Base-by-base conservation (phyloP, 2,329 filamentous ascomycete genomes). In the Aureobasidium sp. region DNA sequence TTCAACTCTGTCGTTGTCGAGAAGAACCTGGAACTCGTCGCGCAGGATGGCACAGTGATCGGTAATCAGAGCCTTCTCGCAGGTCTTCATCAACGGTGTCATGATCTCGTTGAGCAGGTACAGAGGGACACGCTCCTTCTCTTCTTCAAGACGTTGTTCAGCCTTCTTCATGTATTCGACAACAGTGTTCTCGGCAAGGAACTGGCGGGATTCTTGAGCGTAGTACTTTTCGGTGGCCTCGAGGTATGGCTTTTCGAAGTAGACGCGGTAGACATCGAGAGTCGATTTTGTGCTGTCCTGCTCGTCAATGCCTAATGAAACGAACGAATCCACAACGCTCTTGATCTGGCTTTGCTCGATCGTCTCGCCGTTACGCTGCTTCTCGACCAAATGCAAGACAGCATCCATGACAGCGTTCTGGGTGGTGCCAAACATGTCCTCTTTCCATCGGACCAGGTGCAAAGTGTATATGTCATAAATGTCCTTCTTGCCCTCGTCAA, bases 81-180 rank as follows among this genome's bases (percentile, higher is more conserved):
- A 99, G 3, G 87, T 86, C 70, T 90, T 91, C 78, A 92, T 96
- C 61, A 99, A 79, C 17, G 87, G 87, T 8, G 86, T 78, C 68
- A 90, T 89, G 63, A 97, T 97, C 75, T 99, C 94, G 39, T 86
- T 85, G 70, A 97, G 91, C 50, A 99, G 82, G 71, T 96, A 99
- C 71, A 97, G 85, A 67, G 86, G 86, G 10, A 99, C 94, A 29
- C 94, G 90, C 72, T 93, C 90, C 77, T 96, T 94, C 75, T 99
- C 94, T 75, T 99, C 94, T 8, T 90, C 85, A 64, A 99, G 78
- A 36, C 94, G 87, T 46, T 85, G 78, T 77, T 97, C 93, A 0
- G 94, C 95, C 83, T 99, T 99, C 81, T 97, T 97, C 94, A 99
- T 97, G 77, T 97, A 99, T 72, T 99, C 94, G 37, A 99, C 92